Conservation (phyloP, 495 filamentous ascomycete species). For the Trichoderma reesei region DNA sequence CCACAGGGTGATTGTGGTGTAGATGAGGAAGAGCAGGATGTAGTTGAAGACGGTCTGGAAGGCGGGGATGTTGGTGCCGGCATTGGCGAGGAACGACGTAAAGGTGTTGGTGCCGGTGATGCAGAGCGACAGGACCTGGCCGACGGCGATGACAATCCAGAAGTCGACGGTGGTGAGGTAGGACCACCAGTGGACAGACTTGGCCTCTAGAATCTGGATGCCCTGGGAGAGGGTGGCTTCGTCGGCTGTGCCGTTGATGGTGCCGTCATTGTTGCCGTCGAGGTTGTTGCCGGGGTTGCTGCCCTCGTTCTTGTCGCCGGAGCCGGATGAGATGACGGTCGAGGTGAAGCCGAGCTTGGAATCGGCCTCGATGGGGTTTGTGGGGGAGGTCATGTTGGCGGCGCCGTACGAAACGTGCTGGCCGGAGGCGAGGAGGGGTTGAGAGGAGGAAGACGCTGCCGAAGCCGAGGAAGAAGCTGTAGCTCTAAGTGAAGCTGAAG, state of each 20-base stretch:
- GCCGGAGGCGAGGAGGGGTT: background rate
- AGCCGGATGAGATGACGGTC: background rate
- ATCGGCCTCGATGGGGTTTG: background rate
- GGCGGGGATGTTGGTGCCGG: constrained; percentile 79
- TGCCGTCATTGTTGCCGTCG: background rate
- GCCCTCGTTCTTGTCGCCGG: background rate
- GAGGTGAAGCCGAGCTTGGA: background rate
- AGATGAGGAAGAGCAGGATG: constrained; percentile 70
- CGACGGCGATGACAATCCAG: constrained; percentile 69
- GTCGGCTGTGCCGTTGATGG: background rate
- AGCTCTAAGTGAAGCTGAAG: background rate
- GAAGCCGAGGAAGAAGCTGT: background rate
- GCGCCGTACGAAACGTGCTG: background rate
- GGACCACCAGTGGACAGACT: constrained; percentile 57
- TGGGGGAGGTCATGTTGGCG: background rate
- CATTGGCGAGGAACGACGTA: constrained; percentile 56
- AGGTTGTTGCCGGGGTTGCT: background rate
- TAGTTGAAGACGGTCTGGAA: constrained; percentile 97
- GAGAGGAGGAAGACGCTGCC: background rate
- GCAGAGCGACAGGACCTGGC: constrained; percentile 79
- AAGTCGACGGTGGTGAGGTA: constrained; percentile 81
- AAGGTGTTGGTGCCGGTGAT: constrained; percentile 88
- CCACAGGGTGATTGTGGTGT: constrained; percentile 74
- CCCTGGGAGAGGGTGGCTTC: constrained; percentile 20
- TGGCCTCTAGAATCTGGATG: constrained; percentile 35